Percentiles rank a stretch among this genome's conserved stretches.
Evolutionary conservation across 2,329 filamentous ascomycete genomes (phyloP).

Genomic region (Microcera coccophila): DNA sequence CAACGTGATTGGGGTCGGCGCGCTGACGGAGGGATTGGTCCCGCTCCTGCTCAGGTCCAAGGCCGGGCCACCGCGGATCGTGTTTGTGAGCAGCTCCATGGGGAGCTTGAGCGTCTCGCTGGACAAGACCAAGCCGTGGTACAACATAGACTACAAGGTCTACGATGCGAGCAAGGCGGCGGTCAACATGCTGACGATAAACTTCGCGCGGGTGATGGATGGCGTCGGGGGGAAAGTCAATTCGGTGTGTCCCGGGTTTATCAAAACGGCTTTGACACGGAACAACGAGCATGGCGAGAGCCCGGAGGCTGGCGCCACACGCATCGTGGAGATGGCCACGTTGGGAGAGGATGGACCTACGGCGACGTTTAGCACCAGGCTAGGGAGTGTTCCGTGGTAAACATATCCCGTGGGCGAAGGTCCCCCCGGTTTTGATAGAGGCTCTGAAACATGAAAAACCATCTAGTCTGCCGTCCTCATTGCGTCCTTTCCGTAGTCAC

Average conservation of each 20-base stretch:
- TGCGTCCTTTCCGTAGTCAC: too few species aligned
- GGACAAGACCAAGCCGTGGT: constrained; percentile 26
- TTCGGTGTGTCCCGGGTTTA: constrained; percentile 35
- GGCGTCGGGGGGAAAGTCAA: constrained; percentile 33
- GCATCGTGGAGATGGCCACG: constrained; percentile 31
- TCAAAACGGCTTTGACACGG: constrained; percentile 28
- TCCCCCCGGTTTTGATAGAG: too few species aligned
- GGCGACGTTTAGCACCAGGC: constrained; percentile 24
- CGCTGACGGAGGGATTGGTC: constrained; percentile 25
- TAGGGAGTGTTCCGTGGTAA: constrained; percentile 22
- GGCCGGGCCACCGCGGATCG: constrained; percentile 29
- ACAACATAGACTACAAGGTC: constrained; percentile 27
- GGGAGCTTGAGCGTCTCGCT: constrained; percentile 30
- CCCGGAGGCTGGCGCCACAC: constrained; percentile 27
- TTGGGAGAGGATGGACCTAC: constrained; percentile 28
- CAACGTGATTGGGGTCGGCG: constrained; percentile 35
- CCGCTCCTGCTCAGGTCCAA: constrained; percentile 29
- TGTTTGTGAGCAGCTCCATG: constrained; percentile 38
- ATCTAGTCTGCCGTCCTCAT: too few species aligned
- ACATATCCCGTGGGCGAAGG: neutral
- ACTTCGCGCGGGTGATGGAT: constrained; percentile 31
- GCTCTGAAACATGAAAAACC: too few species aligned
- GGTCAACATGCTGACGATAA: constrained; percentile 37
- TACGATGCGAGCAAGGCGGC: constrained; percentile 43
- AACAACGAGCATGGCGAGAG: constrained; percentile 12